phyloP scores from a whole-genome alignment of 306 rosid species.

The Cucurbita ficifolia region DNA sequence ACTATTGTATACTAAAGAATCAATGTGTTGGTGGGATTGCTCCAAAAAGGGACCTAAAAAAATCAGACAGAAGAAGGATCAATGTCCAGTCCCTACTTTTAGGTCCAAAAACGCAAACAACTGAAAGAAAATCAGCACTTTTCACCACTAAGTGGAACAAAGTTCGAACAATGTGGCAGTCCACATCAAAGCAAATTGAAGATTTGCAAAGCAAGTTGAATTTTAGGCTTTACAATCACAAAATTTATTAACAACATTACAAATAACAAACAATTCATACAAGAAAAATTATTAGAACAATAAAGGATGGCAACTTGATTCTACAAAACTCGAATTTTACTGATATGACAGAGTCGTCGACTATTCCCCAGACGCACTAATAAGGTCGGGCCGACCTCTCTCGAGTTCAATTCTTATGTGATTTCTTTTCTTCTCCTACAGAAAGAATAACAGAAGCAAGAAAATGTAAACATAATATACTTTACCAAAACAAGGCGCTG shows the following conservation, averaged over 20 bases:
- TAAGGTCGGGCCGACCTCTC: conserved; percentile 52
- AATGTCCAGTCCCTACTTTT: neutral
- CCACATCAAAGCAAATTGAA: neutral
- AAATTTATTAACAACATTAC: conserved; percentile 13
- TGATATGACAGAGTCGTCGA: conserved; percentile 19
- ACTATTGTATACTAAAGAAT: too few species aligned
- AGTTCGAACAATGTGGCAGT: neutral
- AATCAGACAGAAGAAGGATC: neutral
- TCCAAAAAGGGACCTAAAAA: too few species aligned
- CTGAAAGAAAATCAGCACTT: neutral
- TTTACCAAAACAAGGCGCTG: conserved; percentile 13
- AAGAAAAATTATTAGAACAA: neutral
- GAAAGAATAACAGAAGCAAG: conserved; percentile 4
- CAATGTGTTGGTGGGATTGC: too few species aligned
- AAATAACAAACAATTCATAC: conserved; percentile 4
- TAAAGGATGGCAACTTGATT: conserved; percentile 11
- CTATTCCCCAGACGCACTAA: conserved; percentile 64
- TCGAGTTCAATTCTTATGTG: conserved; percentile 15
- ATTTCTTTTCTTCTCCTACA: conserved; percentile 4
- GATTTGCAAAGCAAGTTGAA: neutral
- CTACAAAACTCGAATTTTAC: conserved; percentile 31
- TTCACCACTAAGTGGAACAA: neutral
- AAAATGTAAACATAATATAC: conserved; percentile 7
- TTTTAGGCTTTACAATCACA: conserved; percentile 6
- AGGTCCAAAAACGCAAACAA: neutral